Percentiles rank a stretch among this genome's conserved stretches.
Conservation (phyloP, 345 rosid species). For the Mallotus nudiflorus region DNA sequence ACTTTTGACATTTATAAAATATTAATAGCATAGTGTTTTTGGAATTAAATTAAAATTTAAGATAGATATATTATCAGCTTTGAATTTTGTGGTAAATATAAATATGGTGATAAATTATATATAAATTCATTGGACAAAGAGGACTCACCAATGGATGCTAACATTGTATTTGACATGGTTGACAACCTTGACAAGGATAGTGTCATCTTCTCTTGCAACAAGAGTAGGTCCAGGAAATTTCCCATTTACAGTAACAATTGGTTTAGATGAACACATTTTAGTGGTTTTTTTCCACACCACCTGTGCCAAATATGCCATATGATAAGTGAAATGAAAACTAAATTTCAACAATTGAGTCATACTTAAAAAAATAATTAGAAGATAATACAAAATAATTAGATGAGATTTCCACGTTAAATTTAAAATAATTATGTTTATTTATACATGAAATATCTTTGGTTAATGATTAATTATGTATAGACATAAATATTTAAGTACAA, state of each 20-base stretch:
- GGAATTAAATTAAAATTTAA: too few relatives aligned
- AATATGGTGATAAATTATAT: not conserved
- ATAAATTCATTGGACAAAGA: not conserved
- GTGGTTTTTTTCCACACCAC: slow-evolving; percentile 52
- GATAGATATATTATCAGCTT: too few relatives aligned
- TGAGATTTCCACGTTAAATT: too few relatives aligned
- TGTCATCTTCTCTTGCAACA: slow-evolving; percentile 86
- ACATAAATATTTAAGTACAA: too few relatives aligned
- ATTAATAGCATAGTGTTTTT: too few relatives aligned
- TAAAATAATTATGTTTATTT: too few relatives aligned
- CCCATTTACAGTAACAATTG: slow-evolving; percentile 83
- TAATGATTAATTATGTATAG: too few relatives aligned
- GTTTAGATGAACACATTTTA: slow-evolving; percentile 74
- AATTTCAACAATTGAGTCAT: too few relatives aligned
- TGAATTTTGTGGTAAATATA: not conserved
- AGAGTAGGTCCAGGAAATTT: slow-evolving; percentile 84
- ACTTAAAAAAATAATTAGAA: too few relatives aligned
- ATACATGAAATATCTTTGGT: too few relatives aligned
- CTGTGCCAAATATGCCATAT: not conserved
- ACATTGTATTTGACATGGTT: slow-evolving; percentile 86
- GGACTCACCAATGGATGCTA: slow-evolving; percentile 78
- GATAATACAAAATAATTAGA: too few relatives aligned
- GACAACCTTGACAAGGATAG: slow-evolving; percentile 68
- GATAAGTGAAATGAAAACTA: not conserved
- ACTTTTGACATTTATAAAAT: too few relatives aligned